Evolutionary conservation across 2,329 filamentous ascomycete genomes (phyloP), one percentile per base, ranked within the genome.

Genomic region (Aspergillus hortae): DNA sequence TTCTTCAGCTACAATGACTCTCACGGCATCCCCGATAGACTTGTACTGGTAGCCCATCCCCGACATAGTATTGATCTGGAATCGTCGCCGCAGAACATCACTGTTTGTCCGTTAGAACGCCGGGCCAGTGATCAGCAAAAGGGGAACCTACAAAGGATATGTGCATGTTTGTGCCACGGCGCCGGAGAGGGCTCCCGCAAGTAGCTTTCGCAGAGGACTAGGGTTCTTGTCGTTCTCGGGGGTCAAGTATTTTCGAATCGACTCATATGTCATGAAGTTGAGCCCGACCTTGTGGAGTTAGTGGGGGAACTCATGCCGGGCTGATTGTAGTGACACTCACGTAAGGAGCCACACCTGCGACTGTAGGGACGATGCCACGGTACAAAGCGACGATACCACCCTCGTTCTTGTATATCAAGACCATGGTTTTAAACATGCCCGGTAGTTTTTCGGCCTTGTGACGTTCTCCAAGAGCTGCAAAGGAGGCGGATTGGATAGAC

Each of bases 41-140:
- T 89, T 91, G 77, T 99, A 99, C 69, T 92, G 85, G 74, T 96
- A 97, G 46, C 94, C 94, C 86, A 99, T 92, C 47, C 94, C 94
- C 44, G 89, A 90, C 94, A 99, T 99, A 49, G 94, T 96, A 74
- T 99, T 99, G 76, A 99, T 94, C 69, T 99, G 94, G 71, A 99
- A 99, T 46, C 94, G 84, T 54, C 94, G 86, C 30, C 94, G 89
- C 49, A 99, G 80, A 2, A 99, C 92, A 68, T 96, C 92, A 68
- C 90, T 94, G 55, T 27, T 44, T 27, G 9, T 38, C 2, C 15
- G 11, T 38, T n/a, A 38, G 35, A 38, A 38, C 6, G 15, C 35
- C 15, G 38, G 2, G 53, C 61, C 44, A 61, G 47, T 44, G 38
- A 50, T 30, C 33, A 3, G 21, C n/a, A 42, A 36, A 9, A n/a